phyloP scores from a whole-genome alignment of 495 filamentous ascomycete species.

The Zalerion maritima region DNA sequence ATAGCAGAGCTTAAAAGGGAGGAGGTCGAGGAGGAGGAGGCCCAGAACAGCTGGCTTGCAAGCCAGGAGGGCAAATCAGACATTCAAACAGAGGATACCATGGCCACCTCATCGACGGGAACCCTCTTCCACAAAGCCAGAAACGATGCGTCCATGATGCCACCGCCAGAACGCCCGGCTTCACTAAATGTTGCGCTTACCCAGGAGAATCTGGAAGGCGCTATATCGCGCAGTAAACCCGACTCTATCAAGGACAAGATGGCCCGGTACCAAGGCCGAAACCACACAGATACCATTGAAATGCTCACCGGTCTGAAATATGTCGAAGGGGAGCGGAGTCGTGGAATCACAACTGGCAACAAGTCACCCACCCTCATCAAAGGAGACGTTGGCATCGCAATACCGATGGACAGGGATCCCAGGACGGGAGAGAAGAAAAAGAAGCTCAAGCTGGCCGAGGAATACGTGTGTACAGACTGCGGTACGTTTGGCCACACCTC shows the following conservation, averaged over 20 bases:
- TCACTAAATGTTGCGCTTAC: constrained; percentile 51
- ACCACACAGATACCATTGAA: constrained; percentile 79
- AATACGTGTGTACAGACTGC: constrained; percentile 94
- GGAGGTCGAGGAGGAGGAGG: constrained; percentile 52
- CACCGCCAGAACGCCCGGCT: constrained; percentile 50
- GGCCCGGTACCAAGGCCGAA: constrained; percentile 56
- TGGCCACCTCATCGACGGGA: constrained; percentile 38
- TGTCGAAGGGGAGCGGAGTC: constrained; percentile 74
- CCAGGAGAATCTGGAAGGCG: constrained; percentile 65
- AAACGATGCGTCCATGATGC: constrained; percentile 36
- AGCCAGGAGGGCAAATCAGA: constrained; percentile 40
- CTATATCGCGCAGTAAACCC: constrained; percentile 47
- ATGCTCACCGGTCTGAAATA: constrained; percentile 85
- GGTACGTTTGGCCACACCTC: constrained; percentile 29
- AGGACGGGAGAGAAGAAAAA: constrained; percentile 67
- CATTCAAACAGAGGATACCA: too few species aligned
- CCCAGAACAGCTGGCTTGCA: constrained; percentile 34
- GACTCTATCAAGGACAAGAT: constrained; percentile 69
- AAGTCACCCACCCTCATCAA: constrained; percentile 65
- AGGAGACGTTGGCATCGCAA: constrained; percentile 75
- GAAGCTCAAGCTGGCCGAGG: constrained; percentile 76
- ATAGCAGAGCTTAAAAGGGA: constrained; percentile 77
- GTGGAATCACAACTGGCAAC: constrained; percentile 78
- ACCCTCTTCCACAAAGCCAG: constrained; percentile 14
- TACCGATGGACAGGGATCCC: constrained; percentile 56